Conservation (phyloP, 345 rosid genomes). For the Brassica napus region Da-Ae NC_063445.1:16413501-16414000, state of each 20-base stretch:
- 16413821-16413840: conserved; percentile 40
- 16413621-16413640: conserved; percentile 20
- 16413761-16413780: conserved; percentile 43
- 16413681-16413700: conserved; percentile 38
- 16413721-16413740: conserved; percentile 52
- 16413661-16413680: conserved; percentile 30
- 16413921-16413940: conserved; percentile 54
- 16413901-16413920: conserved; percentile 53
- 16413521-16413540: conserved; percentile 31
- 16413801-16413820: conserved; percentile 29
- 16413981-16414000: conserved; percentile 77
- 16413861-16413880: conserved; percentile 75
- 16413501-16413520: not conserved
- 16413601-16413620: conserved; percentile 31
- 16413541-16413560: conserved; percentile 33
- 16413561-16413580: conserved; percentile 33
- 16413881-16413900: conserved; percentile 60
- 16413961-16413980: conserved; percentile 75
- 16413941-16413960: conserved; percentile 59
- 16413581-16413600: conserved; percentile 35
- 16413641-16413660: conserved; percentile 5
- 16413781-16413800: conserved; percentile 47
- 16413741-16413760: conserved; percentile 46
- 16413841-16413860: conserved; percentile 63
- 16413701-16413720: conserved; percentile 38